Percentiles rank a stretch among this genome's conserved stretches.
phyloP scores from a whole-genome alignment of 2,329 filamentous ascomycete genomes.

The Neonectria sp. region DNA sequence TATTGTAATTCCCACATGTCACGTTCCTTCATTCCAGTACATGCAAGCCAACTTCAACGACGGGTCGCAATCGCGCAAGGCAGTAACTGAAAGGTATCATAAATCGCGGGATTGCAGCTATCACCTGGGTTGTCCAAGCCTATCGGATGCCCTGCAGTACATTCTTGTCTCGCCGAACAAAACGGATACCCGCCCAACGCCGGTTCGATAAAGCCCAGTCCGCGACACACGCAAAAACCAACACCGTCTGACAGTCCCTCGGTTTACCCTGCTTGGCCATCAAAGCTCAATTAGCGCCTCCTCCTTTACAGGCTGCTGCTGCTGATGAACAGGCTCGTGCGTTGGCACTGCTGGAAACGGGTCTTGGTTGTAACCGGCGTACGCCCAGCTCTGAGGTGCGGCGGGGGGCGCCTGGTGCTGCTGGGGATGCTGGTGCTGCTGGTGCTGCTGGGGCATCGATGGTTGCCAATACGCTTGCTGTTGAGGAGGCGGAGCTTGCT shows the following conservation, averaged over 20 bases:
- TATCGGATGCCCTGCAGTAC: constrained; percentile 27
- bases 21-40: background rate
- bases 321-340: constrained; percentile 53
- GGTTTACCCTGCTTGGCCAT: constrained; percentile 23
- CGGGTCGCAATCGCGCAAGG: background rate
- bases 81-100: constrained; percentile 13
- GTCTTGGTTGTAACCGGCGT: constrained; percentile 69
- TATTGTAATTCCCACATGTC: background rate
- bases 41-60: background rate
- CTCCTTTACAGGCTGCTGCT: constrained; percentile 70
- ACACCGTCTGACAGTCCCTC: constrained; percentile 3
- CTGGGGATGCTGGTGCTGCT: constrained; percentile 39
- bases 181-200: constrained; percentile 30
- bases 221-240: constrained; percentile 3
- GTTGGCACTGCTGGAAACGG: constrained; percentile 75
- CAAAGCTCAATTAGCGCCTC: constrained; percentile 87
- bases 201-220: constrained; percentile 26
- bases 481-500: constrained; percentile 48
- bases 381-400: constrained; percentile 61
- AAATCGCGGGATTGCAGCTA: constrained; percentile 22
- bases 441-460: constrained; percentile 51
- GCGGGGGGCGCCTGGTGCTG: constrained; percentile 48
- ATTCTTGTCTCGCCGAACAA: constrained; percentile 30
- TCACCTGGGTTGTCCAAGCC: constrained; percentile 23
- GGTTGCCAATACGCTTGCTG: constrained; percentile 57